Evolutionary conservation across 805 yeast genomes (phyloP), one percentile per base, ranked within the genome.

Genomic region (Pichia ethanolica): DNA sequence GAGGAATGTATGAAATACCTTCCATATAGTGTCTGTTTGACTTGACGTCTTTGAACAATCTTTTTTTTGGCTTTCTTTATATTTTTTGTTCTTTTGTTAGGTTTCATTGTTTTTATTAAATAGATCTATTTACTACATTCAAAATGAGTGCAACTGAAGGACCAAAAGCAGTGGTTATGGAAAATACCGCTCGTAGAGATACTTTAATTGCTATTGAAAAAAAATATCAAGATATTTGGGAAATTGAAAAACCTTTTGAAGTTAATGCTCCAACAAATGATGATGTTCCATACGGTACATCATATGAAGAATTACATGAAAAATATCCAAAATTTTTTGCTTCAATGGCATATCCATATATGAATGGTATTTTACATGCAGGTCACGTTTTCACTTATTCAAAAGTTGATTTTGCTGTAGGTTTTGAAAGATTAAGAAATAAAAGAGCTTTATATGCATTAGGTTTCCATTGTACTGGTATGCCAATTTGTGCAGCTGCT

Each of bases 381-480:
- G 99, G 99, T 52, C 99, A 93, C 69, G 81, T 89, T 59, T 93
- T 91, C 74, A 93, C 98, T 36, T 74, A 91, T 55, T 88, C 97
- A 47, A 93, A 93, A 71, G 91, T 82, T 46, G 99, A 93, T 68
- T 93, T 84, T 65, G 83, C 90, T 42, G 75, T 86, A 49, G 98
- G 98, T 48, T 93, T 85, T 64, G 96, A 93, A 73, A 82, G 97
- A 71, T 86, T 93, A 91, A 78, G 78, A 63, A 98, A 97, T 57
- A 88, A 85, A 70, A 79, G 86, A 60, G 96, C 97, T 36, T 73
- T 90, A 53, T 93, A 88, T 72, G 98, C 99, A 46, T 77, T 93
- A 50, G 99, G 99, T 45, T 93, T 91, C 84, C 99, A 93, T 71
- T 93, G 99, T 78, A 93, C 99, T 35, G 99, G 99, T 76, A 86